Evolutionary conservation across 2,329 filamentous ascomycete species (phyloP).

Genomic region (Aspergillus sp.): DNA sequence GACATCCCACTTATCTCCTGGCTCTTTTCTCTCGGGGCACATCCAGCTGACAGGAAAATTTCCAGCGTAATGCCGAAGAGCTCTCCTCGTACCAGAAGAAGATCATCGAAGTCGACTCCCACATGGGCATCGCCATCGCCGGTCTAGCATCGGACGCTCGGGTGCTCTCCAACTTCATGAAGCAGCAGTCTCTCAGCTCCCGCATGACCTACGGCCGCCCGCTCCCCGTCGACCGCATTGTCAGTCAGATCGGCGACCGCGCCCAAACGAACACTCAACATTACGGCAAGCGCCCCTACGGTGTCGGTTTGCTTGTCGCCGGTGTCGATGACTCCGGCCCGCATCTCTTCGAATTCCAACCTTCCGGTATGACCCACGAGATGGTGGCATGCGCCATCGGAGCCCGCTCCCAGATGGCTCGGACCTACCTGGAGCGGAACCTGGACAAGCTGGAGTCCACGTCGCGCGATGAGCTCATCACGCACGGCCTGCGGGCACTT

Average conservation of each 20-base stretch:
- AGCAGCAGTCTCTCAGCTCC: constrained; percentile 94
- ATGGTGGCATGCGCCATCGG: constrained; percentile 97
- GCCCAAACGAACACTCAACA: constrained; percentile 98
- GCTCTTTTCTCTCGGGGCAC: not conserved
- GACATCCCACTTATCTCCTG: constrained; percentile 7
- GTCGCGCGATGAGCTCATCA: constrained; percentile 80
- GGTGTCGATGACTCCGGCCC: constrained; percentile 92
- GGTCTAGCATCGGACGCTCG: constrained; percentile 96
- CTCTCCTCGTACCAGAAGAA: constrained; percentile 99
- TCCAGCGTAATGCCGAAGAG: constrained; percentile 94
- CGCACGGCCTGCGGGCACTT: constrained; percentile 84
- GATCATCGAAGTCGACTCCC: constrained; percentile 93
- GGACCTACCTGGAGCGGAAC: constrained; percentile 94
- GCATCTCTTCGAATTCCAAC: constrained; percentile 98
- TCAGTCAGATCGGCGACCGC: constrained; percentile 90
- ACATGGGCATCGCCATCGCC: constrained; percentile 92
- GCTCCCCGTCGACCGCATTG: constrained; percentile 85
- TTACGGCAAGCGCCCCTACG: constrained; percentile 94
- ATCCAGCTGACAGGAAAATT: constrained; percentile 8
- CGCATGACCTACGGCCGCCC: constrained; percentile 94
- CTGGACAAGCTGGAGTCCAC: constrained; percentile 77
- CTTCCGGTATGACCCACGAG: constrained; percentile 92
- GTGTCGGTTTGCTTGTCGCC: constrained; percentile 87
- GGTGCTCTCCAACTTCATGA: constrained; percentile 99
- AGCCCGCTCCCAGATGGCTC: constrained; percentile 92